Evolutionary conservation across 2,329 filamentous ascomycete species (phyloP), one percentile per base, ranked within the genome.

Genomic region (Rutstroemia sp.): DNA sequence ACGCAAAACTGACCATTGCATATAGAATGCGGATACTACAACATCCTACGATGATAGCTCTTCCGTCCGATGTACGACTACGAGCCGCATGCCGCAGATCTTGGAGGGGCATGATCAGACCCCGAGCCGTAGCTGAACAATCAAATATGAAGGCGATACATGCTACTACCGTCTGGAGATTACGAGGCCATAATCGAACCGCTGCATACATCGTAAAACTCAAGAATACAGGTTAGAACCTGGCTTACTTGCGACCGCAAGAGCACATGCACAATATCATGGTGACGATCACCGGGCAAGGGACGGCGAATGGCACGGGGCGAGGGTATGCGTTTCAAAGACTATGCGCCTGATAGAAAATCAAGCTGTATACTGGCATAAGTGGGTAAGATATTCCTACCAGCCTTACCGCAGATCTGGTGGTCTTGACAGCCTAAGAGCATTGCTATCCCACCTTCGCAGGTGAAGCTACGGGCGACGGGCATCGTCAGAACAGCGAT

Each of bases 1-100:
- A 51, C 19, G 44, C 58, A 57, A 58, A 17, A 57, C 60, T 65
- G 57, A 65, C 62, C 54, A 54, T 60, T 42, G 51, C 56, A 59
- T 48, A 56, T 59, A 64, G 63, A 60, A 14, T 10, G 6, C 38
- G 14, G 25, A 38, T 40, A 4, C 36, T 27, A 34, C 51, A 10
- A 54, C 38, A 27, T 25, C 27, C 42, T 48, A 21, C 49, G 27
- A 58, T 48, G 48, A 54, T 30, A 39, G 47, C 16, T 21, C 34
- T 54, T 48, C 44, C 34, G 27, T 48, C 51, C 34, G 51, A 54
- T 30, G 34, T 48, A 48, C 40, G 44, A 40, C 51, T 54, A 14
- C 40, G 39, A 48, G 44, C 51, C 44, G 14, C 46, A 48, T 48
- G 42, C 48, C 10, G 51, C 30, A 48, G 51, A 54, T 48, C 51